Conservation (phyloP, 2,329 filamentous ascomycete species). For the Fusarium lyarnte region DNA sequence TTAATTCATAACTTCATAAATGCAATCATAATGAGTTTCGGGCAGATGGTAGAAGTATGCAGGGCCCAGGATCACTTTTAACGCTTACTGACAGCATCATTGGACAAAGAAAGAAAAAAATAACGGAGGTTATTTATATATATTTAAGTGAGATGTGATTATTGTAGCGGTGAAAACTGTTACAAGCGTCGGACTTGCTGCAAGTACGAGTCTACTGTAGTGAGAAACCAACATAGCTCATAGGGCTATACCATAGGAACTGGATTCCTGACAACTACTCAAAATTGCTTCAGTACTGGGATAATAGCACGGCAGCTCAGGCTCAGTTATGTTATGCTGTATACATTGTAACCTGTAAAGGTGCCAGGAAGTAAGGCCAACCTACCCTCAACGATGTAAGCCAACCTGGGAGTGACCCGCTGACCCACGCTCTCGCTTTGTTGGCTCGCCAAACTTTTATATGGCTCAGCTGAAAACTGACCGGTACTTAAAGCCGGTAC, state of each 20-base stretch:
- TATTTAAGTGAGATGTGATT: background rate
- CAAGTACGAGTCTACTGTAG: too few relatives aligned
- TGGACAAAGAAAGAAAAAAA: rapidly evolving
- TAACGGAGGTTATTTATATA: rapidly evolving
- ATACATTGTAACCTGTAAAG: rapidly evolving
- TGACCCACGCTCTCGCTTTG: background rate
- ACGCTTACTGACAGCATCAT: too few relatives aligned
- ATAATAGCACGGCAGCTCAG: rapidly evolving
- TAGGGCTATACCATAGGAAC: too few relatives aligned
- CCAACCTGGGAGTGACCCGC: background rate
- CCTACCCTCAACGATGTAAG: background rate
- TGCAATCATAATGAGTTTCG: too few relatives aligned
- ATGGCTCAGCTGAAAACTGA: rapidly evolving
- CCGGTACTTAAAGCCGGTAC: background rate
- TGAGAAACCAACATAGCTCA: rapidly evolving
- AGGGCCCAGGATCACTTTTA: background rate
- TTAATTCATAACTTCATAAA: too few relatives aligned
- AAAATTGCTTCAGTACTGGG: rapidly evolving
- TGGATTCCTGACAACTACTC: rapidly evolving
- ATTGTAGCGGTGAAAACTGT: background rate
- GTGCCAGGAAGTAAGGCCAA: rapidly evolving
- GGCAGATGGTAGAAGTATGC: background rate
- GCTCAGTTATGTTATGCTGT: rapidly evolving
- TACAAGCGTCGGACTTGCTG: background rate
- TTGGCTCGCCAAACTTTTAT: background rate